Conservation (phyloP, 345 rosid genomes). For the Ailanthus altissimus region DNA sequence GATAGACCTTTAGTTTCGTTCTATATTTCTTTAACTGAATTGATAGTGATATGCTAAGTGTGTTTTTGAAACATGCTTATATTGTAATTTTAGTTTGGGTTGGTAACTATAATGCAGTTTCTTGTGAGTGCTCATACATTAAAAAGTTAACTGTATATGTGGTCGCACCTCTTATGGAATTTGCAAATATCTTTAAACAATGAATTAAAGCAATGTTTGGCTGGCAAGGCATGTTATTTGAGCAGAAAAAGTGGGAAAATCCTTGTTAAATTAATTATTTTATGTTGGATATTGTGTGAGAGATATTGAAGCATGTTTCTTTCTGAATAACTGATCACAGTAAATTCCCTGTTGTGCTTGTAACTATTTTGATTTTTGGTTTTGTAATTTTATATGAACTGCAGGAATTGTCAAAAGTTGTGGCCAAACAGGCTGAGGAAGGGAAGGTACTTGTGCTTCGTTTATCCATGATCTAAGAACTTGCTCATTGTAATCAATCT, state of each 20-base stretch:
- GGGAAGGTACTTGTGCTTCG: conserved; percentile 64
- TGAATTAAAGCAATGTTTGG: not conserved
- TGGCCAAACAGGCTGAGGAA: conserved; percentile 90
- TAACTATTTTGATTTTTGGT: not conserved
- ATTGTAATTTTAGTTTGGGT: not conserved
- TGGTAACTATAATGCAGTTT: conserved; percentile 6
- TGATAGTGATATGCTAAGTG: not conserved
- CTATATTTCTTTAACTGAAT: too few species aligned
- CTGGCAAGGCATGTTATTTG: not conserved
- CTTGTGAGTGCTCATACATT: not conserved
- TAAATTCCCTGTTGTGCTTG: not conserved
- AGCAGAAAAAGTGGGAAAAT: not conserved
- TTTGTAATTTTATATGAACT: conserved; percentile 20
- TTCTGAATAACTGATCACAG: conserved; percentile 2
- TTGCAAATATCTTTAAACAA: not conserved
- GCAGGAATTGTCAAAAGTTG: conserved; percentile 85
- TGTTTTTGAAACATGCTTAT: not conserved
- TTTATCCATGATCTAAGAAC: conserved; percentile 12
- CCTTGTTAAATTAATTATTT: conserved; percentile 8
- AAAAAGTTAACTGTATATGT: not conserved
- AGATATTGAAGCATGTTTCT: not conserved
- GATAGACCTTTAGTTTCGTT: too few species aligned
- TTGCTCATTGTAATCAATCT: conserved; percentile 3
- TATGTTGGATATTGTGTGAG: not conserved
- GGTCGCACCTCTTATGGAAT: not conserved